Conservation (phyloP, 805 yeast genomes). For the Isabelozyma pseudorhagii region DNA sequence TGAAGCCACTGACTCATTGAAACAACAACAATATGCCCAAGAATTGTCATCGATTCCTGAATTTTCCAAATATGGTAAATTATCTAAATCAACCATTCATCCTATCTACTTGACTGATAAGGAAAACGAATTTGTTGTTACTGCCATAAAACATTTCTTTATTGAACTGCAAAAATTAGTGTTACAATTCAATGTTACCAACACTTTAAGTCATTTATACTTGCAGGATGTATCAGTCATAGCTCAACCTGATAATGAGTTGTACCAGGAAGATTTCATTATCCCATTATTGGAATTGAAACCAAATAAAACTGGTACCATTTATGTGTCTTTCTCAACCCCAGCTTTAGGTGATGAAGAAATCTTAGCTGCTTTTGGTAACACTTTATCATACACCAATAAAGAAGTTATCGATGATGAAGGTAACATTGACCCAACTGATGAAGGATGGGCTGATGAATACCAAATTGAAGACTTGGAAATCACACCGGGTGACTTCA, state of each 20-base stretch:
- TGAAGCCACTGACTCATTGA: slow-evolving; percentile 28
- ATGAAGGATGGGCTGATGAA: slow-evolving; percentile 89
- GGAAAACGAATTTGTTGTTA: slow-evolving; percentile 91
- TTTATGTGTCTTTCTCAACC: slow-evolving; percentile 73
- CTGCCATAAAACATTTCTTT: slow-evolving; percentile 79
- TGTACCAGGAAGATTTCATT: slow-evolving; percentile 64
- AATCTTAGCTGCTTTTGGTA: slow-evolving; percentile 49
- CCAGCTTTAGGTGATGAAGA: slow-evolving; percentile 47
- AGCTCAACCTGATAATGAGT: slow-evolving; percentile 59
- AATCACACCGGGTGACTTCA: slow-evolving; percentile 76
- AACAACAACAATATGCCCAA: slow-evolving; percentile 65
- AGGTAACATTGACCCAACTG: slow-evolving; percentile 59
- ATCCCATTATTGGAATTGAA: slow-evolving; percentile 69
- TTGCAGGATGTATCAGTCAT: slow-evolving; percentile 74
- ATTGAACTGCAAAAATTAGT: slow-evolving; percentile 62
- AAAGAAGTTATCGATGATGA: slow-evolving; percentile 78
- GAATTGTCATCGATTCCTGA: slow-evolving; percentile 72
- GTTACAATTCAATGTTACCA: slow-evolving; percentile 77
- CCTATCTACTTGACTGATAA: slow-evolving; percentile 75
- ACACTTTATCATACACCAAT: slow-evolving; percentile 68
- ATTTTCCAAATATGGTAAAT: slow-evolving; percentile 66
- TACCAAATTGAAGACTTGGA: slow-evolving; percentile 83
- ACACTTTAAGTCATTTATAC: slow-evolving; percentile 76
- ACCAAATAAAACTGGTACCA: slow-evolving; percentile 69
- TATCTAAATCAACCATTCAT: slow-evolving; percentile 65